Base-by-base conservation (phyloP, 1,284 basidiomycete species). In the Tilletia indica region DNA sequence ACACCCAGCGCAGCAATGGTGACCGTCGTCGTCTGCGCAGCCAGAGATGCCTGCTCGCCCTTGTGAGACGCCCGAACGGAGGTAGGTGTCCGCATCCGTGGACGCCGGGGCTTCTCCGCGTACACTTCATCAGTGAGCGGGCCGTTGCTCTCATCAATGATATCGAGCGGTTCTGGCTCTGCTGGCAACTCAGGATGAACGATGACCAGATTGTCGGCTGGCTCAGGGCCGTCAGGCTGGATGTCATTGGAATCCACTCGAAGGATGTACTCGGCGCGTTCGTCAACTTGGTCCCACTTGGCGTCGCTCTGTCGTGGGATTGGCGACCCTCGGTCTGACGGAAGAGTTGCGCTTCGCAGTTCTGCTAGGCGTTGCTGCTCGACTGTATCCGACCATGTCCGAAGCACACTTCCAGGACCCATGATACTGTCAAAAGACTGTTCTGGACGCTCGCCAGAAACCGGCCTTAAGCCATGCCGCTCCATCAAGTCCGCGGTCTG, bases 391-490 rank as follows among this genome's bases (percentile, higher is more conserved):
- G 68, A 25, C 77, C 78, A 80, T 11, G 77, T 80, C 51, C 76
- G 76, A 4, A 81, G 68, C 34, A 76, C 77, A 58, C 80, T 80
- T 2, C 51, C 48, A 2, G 68, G 56, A 4, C 76, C 77, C 72
- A 81, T 76, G 69, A 79, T 72, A 1, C 45, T 69, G 38, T 69
- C 61, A 14, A 66, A 9, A 72, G 76, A 4, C 38, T 68, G 36
- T 75, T 49, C 6, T 54, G 66, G 8, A 68, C 64, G 25, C 71
- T 71, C 16, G 36, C 11, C 11, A 79, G 42, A 0, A 73, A 71
- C 31, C 70, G 72, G 14, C 54, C n/a, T 8, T 19, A 31, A 25
- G 34, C 21, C 21, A 31, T 58, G 19, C 21, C 34, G 19, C 56
- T 58, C 39, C 69, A 73, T 73, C 25, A 81, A 68, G 4, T 68